Percentiles rank a stretch among this genome's conserved stretches.
phyloP scores from a whole-genome alignment of 257 asterid species.

The Nicotiana undulata region DNA sequence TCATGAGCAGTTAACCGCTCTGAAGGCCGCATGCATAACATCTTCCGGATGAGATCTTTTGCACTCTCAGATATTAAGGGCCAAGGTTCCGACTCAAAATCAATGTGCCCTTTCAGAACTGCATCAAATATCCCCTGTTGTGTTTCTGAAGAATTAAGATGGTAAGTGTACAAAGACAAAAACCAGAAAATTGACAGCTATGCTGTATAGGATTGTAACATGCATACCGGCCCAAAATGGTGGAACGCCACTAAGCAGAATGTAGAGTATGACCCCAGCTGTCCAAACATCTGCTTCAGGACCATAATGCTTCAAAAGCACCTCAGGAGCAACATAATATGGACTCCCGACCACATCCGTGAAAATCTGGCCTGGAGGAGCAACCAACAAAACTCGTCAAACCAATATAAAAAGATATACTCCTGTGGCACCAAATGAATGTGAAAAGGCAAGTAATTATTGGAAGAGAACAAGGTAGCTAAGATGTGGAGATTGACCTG shows the following conservation, averaged over 20 bases:
- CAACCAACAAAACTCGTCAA: conserved; percentile 5
- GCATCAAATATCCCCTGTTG: conserved; percentile 91
- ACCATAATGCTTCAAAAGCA: conserved; percentile 80
- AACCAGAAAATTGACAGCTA: neutral
- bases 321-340: conserved; percentile 95
- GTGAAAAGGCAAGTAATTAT: neutral
- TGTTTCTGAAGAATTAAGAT: conserved; percentile 48
- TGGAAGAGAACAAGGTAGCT: neutral
- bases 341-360: conserved; percentile 98
- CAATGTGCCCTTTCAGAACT: conserved; percentile 70
- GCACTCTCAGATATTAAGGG: conserved; percentile 76
- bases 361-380: conserved; percentile 68
- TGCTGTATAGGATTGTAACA: neutral
- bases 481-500: conserved; percentile 36
- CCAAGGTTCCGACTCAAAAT: conserved; percentile 84
- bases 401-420: neutral
- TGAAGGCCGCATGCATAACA: conserved; percentile 81
- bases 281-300: conserved; percentile 98
- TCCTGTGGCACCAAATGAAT: neutral
- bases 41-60: conserved; percentile 70
- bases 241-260: conserved; percentile 87
- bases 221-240: conserved; percentile 95
- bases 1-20: conserved; percentile 79
- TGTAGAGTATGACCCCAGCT: conserved; percentile 86
- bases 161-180: conserved; percentile 14